Evolutionary conservation across 1,284 basidiomycete genomes (phyloP), one percentile per base, ranked within the genome.

Genomic region (Clitocybe nebularis): DNA sequence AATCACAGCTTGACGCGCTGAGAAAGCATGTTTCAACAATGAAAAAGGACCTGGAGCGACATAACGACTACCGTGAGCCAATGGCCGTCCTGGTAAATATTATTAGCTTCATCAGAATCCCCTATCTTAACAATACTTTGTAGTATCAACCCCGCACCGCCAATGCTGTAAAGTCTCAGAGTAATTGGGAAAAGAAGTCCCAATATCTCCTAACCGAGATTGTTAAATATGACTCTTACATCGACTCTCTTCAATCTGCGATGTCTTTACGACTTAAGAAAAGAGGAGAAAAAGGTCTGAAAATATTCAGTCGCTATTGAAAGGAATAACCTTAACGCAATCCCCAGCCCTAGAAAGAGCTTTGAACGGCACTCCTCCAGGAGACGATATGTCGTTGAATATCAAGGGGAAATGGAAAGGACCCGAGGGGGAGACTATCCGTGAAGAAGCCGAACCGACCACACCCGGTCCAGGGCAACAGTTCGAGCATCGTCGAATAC

Each of bases 181-280:
- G 76, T 41, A 99, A 99, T 61, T 99, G 94, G 93, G 88, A 92
- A 61, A 84, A 84, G 55, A 93, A 90, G 60, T 90, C 87, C 5
- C 83, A 89, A 57, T 90, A 91, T 61, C 69, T 98, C 32, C 72
- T 94, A 43, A 81, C 85, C 10, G 95, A 99, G 66, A 89, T 93
- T 37, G 88, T 93, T 60, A 98, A 98, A 62, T 99, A 96, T 64
- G 84, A 92, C 41, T 88, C 86, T n/a, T 99, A 99, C 63, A 84
- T 93, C 46, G 92, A 96, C 49, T 88, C 89, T 5, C 71, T 99
- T 20, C 79, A 85, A 57, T 65, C 72, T 11, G 92, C 87, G 17
- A 93, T 94, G 77, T 67, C 69, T 5, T 73, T 93, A 28, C 79
- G 91, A 35, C 66, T 93, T 44, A 89, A 89, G 68, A 89, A 83